Evolutionary conservation across 2,329 filamentous ascomycete species (phyloP).

Genomic region (Aspergillus thermomutatus): DNA sequence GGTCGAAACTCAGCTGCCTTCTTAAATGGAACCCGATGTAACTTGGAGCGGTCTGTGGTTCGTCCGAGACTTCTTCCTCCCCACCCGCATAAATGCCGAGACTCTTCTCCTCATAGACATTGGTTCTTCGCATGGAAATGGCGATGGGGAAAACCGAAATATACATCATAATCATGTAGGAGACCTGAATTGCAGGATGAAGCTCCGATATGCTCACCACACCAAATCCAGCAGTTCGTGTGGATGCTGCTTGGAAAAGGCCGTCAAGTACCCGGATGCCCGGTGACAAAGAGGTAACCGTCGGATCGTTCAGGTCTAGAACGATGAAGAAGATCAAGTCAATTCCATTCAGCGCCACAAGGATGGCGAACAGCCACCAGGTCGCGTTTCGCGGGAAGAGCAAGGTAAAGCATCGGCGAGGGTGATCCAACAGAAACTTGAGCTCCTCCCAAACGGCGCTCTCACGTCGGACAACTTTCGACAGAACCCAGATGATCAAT

Average conservation of each 20-base stretch:
- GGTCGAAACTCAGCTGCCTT: conserved; percentile 88
- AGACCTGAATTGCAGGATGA: conserved; percentile 88
- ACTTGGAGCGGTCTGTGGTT: conserved; percentile 62
- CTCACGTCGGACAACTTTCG: conserved; percentile 61
- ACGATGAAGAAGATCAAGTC: conserved; percentile 91
- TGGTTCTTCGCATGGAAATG: conserved; percentile 88
- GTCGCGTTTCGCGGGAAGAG: conserved; percentile 86
- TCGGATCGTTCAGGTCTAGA: conserved; percentile 74
- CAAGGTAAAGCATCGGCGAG: conserved; percentile 91
- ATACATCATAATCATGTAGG: conserved; percentile 99
- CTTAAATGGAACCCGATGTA: conserved; percentile 92
- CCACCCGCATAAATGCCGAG: conserved; percentile 65
- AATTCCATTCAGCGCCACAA: conserved; percentile 75
- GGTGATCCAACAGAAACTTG: conserved; percentile 86
- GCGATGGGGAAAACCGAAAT: conserved; percentile 96
- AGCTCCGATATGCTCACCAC: conserved; percentile 73
- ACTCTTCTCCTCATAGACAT: conserved; percentile 84
- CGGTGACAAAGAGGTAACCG: conserved; percentile 65
- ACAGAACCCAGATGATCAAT: conserved; percentile 82
- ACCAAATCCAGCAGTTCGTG: conserved; percentile 85
- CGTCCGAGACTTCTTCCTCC: conserved; percentile 49
- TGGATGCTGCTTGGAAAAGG: conserved; percentile 85
- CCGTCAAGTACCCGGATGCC: conserved; percentile 79
- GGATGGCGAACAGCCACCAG: conserved; percentile 91
- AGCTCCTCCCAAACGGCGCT: conserved; percentile 85